Percentiles rank a stretch among this genome's conserved stretches.
These are phyloP conservation scores for Dothiorella sarmentorum DNA, from an alignment of 2,329 filamentous ascomycete species.

Conservation along the genomic window DNA sequence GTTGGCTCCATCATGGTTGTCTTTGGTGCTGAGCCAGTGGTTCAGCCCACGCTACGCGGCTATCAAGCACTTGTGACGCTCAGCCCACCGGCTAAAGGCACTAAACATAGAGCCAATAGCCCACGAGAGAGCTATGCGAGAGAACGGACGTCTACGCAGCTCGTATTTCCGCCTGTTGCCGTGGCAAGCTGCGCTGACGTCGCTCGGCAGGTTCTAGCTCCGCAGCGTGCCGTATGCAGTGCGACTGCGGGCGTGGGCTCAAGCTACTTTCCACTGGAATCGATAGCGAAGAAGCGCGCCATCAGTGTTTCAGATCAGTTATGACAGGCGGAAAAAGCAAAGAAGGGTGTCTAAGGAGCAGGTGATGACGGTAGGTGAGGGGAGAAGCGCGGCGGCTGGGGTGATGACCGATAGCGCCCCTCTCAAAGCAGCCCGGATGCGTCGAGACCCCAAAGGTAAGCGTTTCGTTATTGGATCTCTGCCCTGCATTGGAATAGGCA, in stretches of 20 bases:
- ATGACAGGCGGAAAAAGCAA: background rate
- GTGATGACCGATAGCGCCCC: background rate
- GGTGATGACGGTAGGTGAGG: background rate
- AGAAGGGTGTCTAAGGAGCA: background rate
- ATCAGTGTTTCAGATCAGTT: background rate
- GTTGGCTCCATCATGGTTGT: background rate
- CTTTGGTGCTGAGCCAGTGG: background rate
- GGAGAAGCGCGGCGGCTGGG: background rate
- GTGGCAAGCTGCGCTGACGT: slow-evolving; percentile 14
- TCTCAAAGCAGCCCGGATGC: background rate
- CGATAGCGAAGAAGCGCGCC: background rate
- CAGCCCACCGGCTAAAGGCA: background rate
- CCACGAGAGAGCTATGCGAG: background rate
- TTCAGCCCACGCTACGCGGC: slow-evolving; percentile 1
- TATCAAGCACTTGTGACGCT: background rate
- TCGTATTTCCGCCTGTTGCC: slow-evolving; percentile 12
- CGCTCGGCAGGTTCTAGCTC: slow-evolving; percentile 11
- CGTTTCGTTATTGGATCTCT: background rate
- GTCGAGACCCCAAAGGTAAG: background rate
- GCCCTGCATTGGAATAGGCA: background rate
- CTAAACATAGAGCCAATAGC: background rate
- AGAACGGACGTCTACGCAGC: background rate
- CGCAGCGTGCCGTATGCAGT: slow-evolving; percentile 4
- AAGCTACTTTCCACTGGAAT: background rate
- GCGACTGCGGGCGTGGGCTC: background rate